Base-by-base conservation (phyloP, 83 land plant species). In the Isoetes engelmannii region DNA sequence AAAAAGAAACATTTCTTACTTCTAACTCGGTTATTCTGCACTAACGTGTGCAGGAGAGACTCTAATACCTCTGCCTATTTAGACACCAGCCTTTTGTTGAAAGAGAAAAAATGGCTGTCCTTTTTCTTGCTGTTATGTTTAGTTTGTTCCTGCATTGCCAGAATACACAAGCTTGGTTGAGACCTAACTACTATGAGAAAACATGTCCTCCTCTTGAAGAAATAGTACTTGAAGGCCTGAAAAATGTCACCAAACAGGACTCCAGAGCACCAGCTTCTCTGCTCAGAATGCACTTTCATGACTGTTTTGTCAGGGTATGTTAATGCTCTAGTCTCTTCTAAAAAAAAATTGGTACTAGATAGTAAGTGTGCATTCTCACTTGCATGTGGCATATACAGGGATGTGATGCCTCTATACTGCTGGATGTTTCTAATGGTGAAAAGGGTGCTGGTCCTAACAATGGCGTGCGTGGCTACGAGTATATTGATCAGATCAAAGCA, bases 201-300 rank as follows among this genome's bases (percentile, higher is more conserved):
- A 83, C 84, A 3, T 86, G 89, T 63, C 89, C 86, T 0, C 19
- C 61, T 5, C 80, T 57, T n/a, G 82, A 86, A 28, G 50, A 43
- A 7, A 44, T 74, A 8, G 63, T 86, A 18, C 57, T 77, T 6
- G 49, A 71, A 9, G 74, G 65, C 6, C 79, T 83, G 13, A 74
- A 57, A 75, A 17, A 8, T 4, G 89, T 78, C 12, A 50, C 61
- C 48, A 9, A n/a, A 13, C 69, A 49, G n/a, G 86, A 86, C 57
- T 76, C 69, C 7, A 83, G 80, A 0, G 78, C 84, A 13, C 75
- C 89, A 12, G 89, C 89, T 1, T 84, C 83, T 0, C 72, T 86
- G 13, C 83, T 86, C 20, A 71, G 89, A 18, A 72, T 86, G 87
- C 89, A 86, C 70, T 86, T 86, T 74, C 89, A 86, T 51, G 89